Evolutionary conservation across 306 rosid species (phyloP).

Genomic region (Vigna angularis): DNA sequence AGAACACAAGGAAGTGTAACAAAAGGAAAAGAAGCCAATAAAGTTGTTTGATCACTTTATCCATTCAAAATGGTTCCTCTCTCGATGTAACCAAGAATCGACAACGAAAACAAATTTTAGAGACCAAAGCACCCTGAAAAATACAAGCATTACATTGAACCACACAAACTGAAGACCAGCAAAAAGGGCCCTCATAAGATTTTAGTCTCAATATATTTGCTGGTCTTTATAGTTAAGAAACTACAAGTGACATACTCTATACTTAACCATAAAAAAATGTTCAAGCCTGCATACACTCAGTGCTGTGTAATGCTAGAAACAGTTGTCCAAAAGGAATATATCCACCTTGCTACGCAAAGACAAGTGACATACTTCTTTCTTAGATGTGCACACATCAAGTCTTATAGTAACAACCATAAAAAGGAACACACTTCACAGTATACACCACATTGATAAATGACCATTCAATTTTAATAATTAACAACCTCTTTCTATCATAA

Average conservation of each 20-base stretch:
- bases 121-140: constrained; percentile 24
- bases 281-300: constrained; percentile 15
- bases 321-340: constrained; percentile 28
- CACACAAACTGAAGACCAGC: constrained; percentile 35
- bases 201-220: constrained; percentile 23
- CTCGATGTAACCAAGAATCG: constrained; percentile 26
- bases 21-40: constrained; percentile 3
- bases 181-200: constrained; percentile 10
- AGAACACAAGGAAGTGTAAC: constrained; percentile 9
- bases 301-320: not conserved
- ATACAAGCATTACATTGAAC: constrained; percentile 33
- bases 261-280: not conserved
- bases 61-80: constrained; percentile 19
- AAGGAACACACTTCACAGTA: constrained; percentile 16
- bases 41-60: constrained; percentile 23
- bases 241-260: too few species aligned
- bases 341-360: constrained; percentile 9
- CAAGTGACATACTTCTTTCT: not conserved
- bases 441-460: constrained; percentile 26
- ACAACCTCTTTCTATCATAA: constrained; percentile 4
- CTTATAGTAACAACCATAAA: constrained; percentile 25
- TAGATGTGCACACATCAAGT: constrained; percentile 19
- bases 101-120: constrained; percentile 12
- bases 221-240: not conserved
- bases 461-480: constrained; percentile 21